Evolutionary conservation across 257 asterid genomes (phyloP).

Genomic region (Datura wrightii): DNA sequence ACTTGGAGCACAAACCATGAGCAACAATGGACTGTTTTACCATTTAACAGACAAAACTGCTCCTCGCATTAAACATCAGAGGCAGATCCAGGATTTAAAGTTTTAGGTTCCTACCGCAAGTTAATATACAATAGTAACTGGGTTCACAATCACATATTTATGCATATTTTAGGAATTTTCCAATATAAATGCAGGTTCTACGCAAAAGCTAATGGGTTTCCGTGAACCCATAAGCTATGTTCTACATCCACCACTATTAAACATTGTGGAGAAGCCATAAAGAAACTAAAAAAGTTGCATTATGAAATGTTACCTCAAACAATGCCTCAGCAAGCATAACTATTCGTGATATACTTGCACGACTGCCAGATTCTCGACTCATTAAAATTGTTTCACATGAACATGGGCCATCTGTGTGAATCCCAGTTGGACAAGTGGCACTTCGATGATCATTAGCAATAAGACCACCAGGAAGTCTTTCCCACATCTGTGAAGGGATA

Average conservation of each 20-base stretch:
- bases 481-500: conserved; percentile 65
- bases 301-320: conserved; percentile 73
- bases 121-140: not conserved
- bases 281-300: conserved; percentile 13
- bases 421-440: conserved; percentile 70
- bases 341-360: conserved; percentile 84
- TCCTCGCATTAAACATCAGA: not conserved
- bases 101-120: not conserved
- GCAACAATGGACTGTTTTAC: conserved; percentile 1
- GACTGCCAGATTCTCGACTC: conserved; percentile 60
- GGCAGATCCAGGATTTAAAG: not conserved
- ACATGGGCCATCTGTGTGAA: conserved; percentile 79
- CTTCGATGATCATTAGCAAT: conserved; percentile 51
- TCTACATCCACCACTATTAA: not conserved
- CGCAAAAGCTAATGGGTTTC: not conserved
- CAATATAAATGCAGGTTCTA: not conserved
- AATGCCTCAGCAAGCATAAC: conserved; percentile 96
- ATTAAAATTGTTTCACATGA: conserved; percentile 67
- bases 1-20: not conserved
- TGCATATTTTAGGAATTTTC: no score
- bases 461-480: conserved; percentile 62
- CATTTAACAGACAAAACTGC: not conserved
- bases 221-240: not conserved
- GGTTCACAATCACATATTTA: not conserved
- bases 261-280: conserved; percentile 20